Evolutionary conservation across 1,139 yeast genomes (phyloP), one percentile per base, ranked within the genome.

Genomic region (Geotrichum aggregatum): DNA sequence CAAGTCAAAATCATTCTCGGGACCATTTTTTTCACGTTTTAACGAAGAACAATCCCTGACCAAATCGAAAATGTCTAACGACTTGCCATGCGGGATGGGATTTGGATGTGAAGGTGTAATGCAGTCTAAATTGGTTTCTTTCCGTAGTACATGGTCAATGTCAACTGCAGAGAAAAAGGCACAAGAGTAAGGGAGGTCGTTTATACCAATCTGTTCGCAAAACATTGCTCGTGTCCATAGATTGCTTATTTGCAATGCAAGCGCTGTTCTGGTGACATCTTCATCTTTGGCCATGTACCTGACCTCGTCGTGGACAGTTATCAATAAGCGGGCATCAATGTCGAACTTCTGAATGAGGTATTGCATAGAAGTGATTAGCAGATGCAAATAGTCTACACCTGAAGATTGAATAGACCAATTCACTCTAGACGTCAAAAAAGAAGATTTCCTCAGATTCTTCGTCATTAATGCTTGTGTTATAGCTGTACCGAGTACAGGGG

Each of bases 331-430:
- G 0, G 96, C 96, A 41, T 84, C 78, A n/a, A 94, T 72, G 3
- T 73, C 66, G 66, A 82, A 92, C 56, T 75, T 76, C 38, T 79
- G 76, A 47, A 79, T 75, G 59, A 94, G 73, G 63, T 88, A 87
- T 56, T 88, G 87, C 98, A 94, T 92, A 0, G 96, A 82, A 3
- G 89, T 79, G 52, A 92, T 77, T 53, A 94, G 69, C 41, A 94
- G 68, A 66, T 94, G 98, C 50, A 94, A 74, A 65, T 94, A 94
- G 66, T 94, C 98, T 16, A 94, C 99, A 40, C 98, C 99, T 0
- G 97, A 88, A 40, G 97, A 88, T 67, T 94, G 99, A 64, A 94
- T 94, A 0, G 96, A 87, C 99, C 99, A 94, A 64, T 94, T 94
- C 58, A 91, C 85, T 62, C 99, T 72, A 1, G 97, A 88, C 0